Conservation (phyloP, 2,329 filamentous ascomycete species). For the Juglanconis sp. region DNA sequence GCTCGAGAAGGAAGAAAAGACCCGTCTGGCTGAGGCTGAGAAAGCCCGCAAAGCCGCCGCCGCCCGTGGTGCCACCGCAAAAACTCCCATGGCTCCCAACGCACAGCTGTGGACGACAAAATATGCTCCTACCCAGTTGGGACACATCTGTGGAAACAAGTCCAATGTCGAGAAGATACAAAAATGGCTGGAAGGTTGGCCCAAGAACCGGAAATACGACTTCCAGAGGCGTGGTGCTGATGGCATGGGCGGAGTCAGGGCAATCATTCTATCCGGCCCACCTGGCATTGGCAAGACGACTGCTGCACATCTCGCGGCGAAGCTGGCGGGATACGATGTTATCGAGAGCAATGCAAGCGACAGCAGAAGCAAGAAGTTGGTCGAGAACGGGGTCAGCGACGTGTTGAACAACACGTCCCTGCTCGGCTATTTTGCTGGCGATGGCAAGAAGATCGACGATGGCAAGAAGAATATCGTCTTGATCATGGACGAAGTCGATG, state of each 20-base stretch:
- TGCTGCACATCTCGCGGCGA: constrained; percentile 89
- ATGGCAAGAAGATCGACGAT: constrained; percentile 74
- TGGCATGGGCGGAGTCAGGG: constrained; percentile 76
- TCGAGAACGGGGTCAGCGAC: constrained; percentile 83
- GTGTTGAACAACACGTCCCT: constrained; percentile 92
- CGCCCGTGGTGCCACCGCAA: constrained; percentile 36
- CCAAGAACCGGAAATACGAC: constrained; percentile 70
- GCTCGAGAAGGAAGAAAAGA: constrained; percentile 79
- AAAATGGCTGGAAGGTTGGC: constrained; percentile 80
- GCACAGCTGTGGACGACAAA: constrained; percentile 88
- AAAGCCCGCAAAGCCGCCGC: constrained; percentile 52
- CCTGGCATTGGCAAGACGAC: constrained; percentile 98
- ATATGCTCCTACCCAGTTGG: constrained; percentile 82
- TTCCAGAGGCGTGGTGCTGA: constrained; percentile 84
- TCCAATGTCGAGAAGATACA: constrained; percentile 84
- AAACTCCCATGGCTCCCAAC: constrained; percentile 40
- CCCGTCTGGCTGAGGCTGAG: constrained; percentile 47
- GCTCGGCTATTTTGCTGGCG: constrained; percentile 82
- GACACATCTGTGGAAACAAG: constrained; percentile 95
- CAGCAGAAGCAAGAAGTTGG: constrained; percentile 89
- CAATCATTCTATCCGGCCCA: constrained; percentile 93
- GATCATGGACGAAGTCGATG: constrained; percentile 98
- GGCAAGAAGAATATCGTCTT: constrained; percentile 90
- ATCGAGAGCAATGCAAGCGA: constrained; percentile 96
- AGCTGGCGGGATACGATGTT: constrained; percentile 88